These are phyloP conservation scores for Hydrangea macrophylla DNA, from an alignment of 148 eudicot species.

Conservation along the genomic window DNA sequence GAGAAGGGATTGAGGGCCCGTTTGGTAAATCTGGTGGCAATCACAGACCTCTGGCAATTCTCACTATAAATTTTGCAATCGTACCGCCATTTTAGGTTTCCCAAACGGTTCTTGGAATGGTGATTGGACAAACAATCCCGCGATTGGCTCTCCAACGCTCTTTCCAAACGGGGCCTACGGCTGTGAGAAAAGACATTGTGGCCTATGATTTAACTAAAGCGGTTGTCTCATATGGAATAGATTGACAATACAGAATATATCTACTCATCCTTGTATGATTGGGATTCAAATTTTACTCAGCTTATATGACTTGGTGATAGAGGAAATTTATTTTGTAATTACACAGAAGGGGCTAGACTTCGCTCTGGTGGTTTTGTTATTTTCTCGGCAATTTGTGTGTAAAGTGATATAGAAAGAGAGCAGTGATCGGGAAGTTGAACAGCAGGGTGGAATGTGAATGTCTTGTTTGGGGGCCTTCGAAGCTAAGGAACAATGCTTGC, in stretches of 20 bases:
- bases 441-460: neutral
- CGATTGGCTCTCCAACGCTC: too few species aligned
- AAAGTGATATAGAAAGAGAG: neutral
- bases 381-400: neutral
- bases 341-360: neutral
- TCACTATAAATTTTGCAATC: too few species aligned
- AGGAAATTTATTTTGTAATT: neutral
- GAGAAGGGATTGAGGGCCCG: neutral
- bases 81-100: too few species aligned
- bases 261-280: neutral
- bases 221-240: neutral
- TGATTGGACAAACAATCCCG: too few species aligned
- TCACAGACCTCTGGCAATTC: too few species aligned
- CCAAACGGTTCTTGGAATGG: too few species aligned
- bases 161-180: too few species aligned
- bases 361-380: neutral
- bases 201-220: neutral
- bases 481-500: neutral
- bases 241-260: neutral
- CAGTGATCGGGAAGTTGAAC: neutral
- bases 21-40: too few species aligned
- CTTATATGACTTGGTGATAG: neutral
- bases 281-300: neutral
- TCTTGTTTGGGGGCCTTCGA: neutral
- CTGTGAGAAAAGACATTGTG: neutral